phyloP scores from a whole-genome alignment of 2,329 filamentous ascomycete genomes.

The Xylariaceae sp. region DNA sequence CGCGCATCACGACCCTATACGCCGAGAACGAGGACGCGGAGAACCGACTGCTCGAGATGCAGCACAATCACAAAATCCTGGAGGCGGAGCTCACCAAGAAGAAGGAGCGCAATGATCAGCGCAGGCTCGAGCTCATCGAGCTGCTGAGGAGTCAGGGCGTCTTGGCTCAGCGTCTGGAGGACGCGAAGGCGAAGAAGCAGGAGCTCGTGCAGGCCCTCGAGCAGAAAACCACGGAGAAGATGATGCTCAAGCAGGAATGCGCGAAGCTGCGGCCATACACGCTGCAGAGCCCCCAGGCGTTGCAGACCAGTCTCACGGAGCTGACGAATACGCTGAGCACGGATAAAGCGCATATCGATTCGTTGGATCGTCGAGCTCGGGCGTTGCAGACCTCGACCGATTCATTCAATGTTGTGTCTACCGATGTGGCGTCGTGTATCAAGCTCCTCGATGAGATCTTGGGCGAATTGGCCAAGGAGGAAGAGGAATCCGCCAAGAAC shows the following conservation, averaged over 20 bases:
- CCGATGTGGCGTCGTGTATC: conserved; percentile 82
- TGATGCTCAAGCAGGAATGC: conserved; percentile 75
- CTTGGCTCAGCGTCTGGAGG: conserved; percentile 75
- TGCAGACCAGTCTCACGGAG: conserved; percentile 78
- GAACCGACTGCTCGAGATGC: conserved; percentile 71
- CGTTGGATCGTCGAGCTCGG: conserved; percentile 78
- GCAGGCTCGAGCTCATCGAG: conserved; percentile 77
- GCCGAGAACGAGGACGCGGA: conserved; percentile 84
- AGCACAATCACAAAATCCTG: conserved; percentile 70
- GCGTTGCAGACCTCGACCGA: conserved; percentile 89
- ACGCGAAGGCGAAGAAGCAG: conserved; percentile 73
- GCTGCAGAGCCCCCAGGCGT: conserved; percentile 74
- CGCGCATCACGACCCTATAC: conserved; percentile 80
- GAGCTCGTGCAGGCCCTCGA: conserved; percentile 68
- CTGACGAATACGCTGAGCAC: conserved; percentile 70
- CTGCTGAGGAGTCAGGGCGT: conserved; percentile 76
- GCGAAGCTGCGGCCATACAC: conserved; percentile 89
- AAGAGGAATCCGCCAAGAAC: conserved; percentile 79
- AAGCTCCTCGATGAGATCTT: conserved; percentile 85
- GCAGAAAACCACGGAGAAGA: conserved; percentile 62
- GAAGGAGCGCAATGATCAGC: conserved; percentile 75
- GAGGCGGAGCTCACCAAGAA: conserved; percentile 80
- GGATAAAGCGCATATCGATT: conserved; percentile 81
- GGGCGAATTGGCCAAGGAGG: conserved; percentile 79
- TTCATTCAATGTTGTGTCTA: conserved; percentile 76